These are phyloP conservation scores for Metschnikowia kunwiensis DNA, from an alignment of 805 yeast species.

Conservation along the genomic window DNA sequence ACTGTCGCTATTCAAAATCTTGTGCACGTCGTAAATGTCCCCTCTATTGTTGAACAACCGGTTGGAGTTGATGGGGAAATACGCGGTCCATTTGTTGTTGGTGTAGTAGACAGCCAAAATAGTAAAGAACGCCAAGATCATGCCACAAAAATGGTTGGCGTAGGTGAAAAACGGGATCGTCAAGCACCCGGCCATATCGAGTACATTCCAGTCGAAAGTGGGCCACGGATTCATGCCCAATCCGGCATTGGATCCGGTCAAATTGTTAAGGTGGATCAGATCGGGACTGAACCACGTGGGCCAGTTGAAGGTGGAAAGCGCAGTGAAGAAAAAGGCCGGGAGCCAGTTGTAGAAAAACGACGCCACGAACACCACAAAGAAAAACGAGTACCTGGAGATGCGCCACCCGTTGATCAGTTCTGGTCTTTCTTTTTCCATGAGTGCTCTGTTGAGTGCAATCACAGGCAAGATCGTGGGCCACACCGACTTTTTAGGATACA, in stretches of 20 bases:
- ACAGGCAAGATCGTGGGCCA: conserved; percentile 47
- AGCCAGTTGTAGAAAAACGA: conserved; percentile 44
- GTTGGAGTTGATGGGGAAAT: conserved; percentile 53
- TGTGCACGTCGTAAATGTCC: conserved; percentile 42
- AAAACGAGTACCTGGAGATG: conserved; percentile 42
- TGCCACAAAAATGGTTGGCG: conserved; percentile 38
- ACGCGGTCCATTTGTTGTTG: conserved; percentile 49
- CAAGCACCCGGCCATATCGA: conserved; percentile 37
- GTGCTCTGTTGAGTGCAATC: conserved; percentile 41
- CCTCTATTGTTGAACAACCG: conserved; percentile 52
- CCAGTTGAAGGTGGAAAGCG: conserved; percentile 43
- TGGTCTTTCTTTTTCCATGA: conserved; percentile 30
- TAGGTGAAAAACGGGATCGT: conserved; percentile 44
- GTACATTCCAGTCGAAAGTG: conserved; percentile 42
- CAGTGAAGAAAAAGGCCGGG: conserved; percentile 39
- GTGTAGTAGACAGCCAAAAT: conserved; percentile 40
- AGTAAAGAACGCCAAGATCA: conserved; percentile 30
- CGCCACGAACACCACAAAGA: conserved; percentile 29
- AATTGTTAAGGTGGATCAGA: conserved; percentile 39
- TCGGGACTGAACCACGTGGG: conserved; percentile 43
- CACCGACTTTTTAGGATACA: conserved; percentile 40
- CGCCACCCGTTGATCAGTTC: conserved; percentile 35
- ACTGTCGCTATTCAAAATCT: conserved; percentile 43
- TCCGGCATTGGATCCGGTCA: conserved; percentile 37
- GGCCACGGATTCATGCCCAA: conserved; percentile 44